Base-by-base conservation (phyloP, 176 grass and related monocot species). In the Oryza rufipogon region DNA sequence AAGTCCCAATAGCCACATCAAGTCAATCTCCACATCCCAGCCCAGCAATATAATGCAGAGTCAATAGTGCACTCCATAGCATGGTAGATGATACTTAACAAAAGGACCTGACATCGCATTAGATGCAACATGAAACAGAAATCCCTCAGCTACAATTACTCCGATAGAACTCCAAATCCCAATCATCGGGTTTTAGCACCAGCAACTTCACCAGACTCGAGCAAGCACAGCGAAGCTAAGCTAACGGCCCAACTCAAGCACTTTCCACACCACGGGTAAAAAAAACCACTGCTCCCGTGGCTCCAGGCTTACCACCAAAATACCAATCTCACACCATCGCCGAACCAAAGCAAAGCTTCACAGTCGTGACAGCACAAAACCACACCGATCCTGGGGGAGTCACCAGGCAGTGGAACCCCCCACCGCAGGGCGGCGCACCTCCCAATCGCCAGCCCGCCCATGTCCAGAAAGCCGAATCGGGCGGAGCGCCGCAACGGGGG, bases 261-360 rank as follows among this genome's bases (percentile, higher is more conserved):
- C 42, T 44, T 44, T 7, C 36, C 75, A 78, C 28, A 63, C 41
- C 56, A 60, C 28, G 15, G 30, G 15, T 36, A 70, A 68, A 68
- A 68, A 32, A 32, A 86, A 76, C 25, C 33, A 71, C 38, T 84
- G 30, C 44, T 32, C 63, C 25, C 11, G 2, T 20, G 75, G 64
- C 28, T 64, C 41, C 26, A 63, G 61, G 61, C 30, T 83, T 83
- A 4, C 34, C 34, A 73, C 66, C 32, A 32, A 32, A 32, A 32
- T 32, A 54, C 7, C 66, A 74, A 82, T 60, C 71, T 25, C 83
- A 54, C 38, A 54, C 38, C 64, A 60, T 72, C 74, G 49, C 64
- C 71, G 72, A 64, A 64, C 64, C 71, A 78, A 64, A 63, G 44
- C 47, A 61, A 61, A 79, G 63, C 87, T 80, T 38, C 48, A 16